Conservation (phyloP, 331 rosid species). For the Malus hybrid region DNA sequence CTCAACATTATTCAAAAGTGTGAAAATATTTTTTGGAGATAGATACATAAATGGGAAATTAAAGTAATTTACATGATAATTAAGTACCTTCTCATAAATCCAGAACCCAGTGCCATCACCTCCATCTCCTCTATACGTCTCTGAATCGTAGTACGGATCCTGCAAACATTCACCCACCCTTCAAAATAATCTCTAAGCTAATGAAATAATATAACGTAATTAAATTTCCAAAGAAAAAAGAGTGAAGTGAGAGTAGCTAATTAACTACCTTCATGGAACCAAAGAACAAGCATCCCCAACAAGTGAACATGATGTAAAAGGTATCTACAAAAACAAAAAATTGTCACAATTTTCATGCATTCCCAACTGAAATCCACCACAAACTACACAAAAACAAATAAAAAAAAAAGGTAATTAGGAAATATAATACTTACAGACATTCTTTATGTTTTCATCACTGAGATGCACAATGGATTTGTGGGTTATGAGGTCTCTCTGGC, state of each 20-base stretch:
- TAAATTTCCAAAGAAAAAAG: not conserved
- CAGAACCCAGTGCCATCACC: constrained; percentile 94
- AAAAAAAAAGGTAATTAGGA: too few species aligned
- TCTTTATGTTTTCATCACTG: constrained; percentile 73
- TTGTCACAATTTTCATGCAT: not conserved
- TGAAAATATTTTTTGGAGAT: not conserved
- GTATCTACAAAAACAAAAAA: constrained; percentile 29
- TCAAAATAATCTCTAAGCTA: not conserved
- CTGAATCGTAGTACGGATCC: constrained; percentile 94
- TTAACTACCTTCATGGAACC: constrained; percentile 72
- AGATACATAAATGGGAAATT: too few species aligned
- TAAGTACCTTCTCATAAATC: constrained; percentile 75
- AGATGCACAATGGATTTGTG: constrained; percentile 71
- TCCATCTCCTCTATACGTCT: constrained; percentile 73
- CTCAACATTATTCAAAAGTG: not conserved
- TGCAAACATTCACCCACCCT: constrained; percentile 12
- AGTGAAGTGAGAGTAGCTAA: not conserved
- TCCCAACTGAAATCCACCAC: not conserved
- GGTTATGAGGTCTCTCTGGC: constrained; percentile 61
- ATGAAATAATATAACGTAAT: not conserved
- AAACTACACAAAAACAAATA: not conserved
- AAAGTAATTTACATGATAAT: not conserved
- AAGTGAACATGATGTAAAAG: constrained; percentile 70
- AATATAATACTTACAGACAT: constrained; percentile 59
- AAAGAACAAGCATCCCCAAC: constrained; percentile 89